A percentile compares a stretch with the other conserved stretches of the same genome.
Evolutionary conservation across 2,329 filamentous ascomycete species (phyloP).

Genomic region (Endothia cerciana): DNA sequence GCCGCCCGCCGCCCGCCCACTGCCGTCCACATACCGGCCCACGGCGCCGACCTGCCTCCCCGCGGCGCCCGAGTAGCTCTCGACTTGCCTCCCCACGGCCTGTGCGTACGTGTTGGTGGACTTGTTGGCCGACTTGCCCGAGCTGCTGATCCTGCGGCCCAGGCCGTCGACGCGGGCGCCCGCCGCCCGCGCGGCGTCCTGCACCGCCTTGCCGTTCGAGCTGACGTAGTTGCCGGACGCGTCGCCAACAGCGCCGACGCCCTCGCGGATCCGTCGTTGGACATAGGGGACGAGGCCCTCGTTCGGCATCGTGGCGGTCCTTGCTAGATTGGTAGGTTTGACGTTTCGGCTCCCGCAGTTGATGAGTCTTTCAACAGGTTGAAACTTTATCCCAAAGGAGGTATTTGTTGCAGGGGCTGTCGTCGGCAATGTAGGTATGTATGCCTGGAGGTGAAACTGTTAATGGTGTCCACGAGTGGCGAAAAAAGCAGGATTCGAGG

Average conservation of each 20-base stretch:
- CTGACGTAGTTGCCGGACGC: conserved; percentile 26
- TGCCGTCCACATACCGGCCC: conserved; percentile 23
- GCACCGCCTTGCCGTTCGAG: conserved; percentile 26
- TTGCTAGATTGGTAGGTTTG: not conserved
- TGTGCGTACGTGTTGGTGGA: conserved; percentile 12
- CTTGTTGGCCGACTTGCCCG: conserved; percentile 24
- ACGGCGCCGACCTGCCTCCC: conserved; percentile 21
- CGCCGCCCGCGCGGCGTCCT: conserved; percentile 18
- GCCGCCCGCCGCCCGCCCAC: conserved; percentile 25
- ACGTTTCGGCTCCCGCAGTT: not conserved
- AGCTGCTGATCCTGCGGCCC: conserved; percentile 23
- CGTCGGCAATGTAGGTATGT: too few relatives aligned
- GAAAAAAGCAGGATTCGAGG: conserved; percentile 1
- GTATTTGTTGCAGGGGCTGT: too few relatives aligned
- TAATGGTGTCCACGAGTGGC: not conserved
- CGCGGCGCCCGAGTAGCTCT: conserved; percentile 21
- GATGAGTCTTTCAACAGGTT: too few relatives aligned
- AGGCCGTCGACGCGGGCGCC: conserved; percentile 22
- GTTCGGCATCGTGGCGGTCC: conserved; percentile 19
- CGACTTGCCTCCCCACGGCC: conserved; percentile 13
- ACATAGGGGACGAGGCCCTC: conserved; percentile 26
- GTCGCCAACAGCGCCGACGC: conserved; percentile 24
- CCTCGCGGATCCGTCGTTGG: conserved; percentile 25
- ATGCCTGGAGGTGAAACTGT: not conserved
- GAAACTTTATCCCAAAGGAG: too few relatives aligned